Evolutionary conservation across 1,284 basidiomycete species (phyloP).

Genomic region (Earliella scabrosa): DNA sequence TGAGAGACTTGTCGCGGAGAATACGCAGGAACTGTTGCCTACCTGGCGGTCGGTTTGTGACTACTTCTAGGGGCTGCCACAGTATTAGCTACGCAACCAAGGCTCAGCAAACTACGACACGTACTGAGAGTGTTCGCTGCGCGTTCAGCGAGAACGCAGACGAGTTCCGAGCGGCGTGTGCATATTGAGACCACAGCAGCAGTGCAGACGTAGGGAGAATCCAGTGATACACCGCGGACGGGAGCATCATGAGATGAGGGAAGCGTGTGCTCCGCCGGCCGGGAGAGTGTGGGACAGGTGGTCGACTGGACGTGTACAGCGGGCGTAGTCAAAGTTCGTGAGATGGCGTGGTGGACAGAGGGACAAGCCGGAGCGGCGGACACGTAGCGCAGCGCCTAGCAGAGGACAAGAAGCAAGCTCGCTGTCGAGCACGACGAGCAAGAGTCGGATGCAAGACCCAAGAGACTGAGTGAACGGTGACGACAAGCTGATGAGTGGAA

Average conservation of each 20-base stretch:
- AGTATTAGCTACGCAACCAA: background rate
- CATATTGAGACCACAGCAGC: slow-evolving; percentile 8
- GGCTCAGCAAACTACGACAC: background rate
- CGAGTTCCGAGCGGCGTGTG: slow-evolving; percentile 10
- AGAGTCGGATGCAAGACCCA: too few relatives aligned
- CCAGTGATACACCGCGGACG: slow-evolving; percentile 12
- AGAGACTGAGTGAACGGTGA: background rate
- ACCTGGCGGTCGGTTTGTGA: slow-evolving; percentile 25
- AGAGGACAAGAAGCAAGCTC: background rate
- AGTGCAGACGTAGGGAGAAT: slow-evolving; percentile 16
- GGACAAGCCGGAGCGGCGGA: background rate
- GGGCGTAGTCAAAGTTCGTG: slow-evolving; percentile 3
- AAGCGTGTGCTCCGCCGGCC: slow-evolving; percentile 15
- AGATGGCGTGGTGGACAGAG: background rate
- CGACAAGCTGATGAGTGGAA: background rate
- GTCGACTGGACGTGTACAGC: background rate
- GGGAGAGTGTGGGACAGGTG: slow-evolving; percentile 11
- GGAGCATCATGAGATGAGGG: slow-evolving; percentile 15
- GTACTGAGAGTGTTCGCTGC: slow-evolving; percentile 18
- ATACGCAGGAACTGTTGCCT: too few relatives aligned
- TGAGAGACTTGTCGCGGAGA: too few relatives aligned
- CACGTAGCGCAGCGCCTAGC: background rate
- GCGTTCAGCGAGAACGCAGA: slow-evolving; percentile 12
- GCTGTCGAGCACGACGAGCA: slow-evolving; percentile 9
- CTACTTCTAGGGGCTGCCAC: slow-evolving; percentile 24